phyloP scores from a whole-genome alignment of 345 rosid genomes.

The Citrus medica region DNA sequence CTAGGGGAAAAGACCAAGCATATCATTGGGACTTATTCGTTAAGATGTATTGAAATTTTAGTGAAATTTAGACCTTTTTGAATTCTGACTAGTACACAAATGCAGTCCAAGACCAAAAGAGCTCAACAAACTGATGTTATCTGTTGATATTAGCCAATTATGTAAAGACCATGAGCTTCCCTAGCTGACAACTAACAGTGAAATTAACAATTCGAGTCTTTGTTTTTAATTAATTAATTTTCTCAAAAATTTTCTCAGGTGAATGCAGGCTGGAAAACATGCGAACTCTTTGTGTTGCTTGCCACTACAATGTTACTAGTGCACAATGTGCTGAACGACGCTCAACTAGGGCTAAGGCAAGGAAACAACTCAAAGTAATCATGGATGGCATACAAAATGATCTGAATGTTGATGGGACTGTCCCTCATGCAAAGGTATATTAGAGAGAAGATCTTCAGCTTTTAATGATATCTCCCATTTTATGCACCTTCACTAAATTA shows the following conservation, averaged over 20 bases:
- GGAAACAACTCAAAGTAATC: slow-evolving; percentile 54
- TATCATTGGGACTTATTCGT: background rate
- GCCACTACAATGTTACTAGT: slow-evolving; percentile 77
- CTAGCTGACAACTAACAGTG: background rate
- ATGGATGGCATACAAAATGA: slow-evolving; percentile 38
- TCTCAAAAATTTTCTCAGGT: slow-evolving; percentile 37
- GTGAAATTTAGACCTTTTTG: no score
- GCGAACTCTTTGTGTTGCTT: slow-evolving; percentile 92
- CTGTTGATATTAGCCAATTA: background rate
- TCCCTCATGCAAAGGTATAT: slow-evolving; percentile 31
- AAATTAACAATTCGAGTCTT: background rate
- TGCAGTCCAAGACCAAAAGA: background rate
- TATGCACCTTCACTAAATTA: background rate
- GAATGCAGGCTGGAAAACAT: slow-evolving; percentile 90
- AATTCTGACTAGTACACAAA: no score
- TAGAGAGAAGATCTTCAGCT: background rate
- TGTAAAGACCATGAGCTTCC: background rate
- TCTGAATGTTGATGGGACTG: slow-evolving; percentile 17
- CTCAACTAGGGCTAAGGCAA: slow-evolving; percentile 46
- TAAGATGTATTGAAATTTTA: no score
- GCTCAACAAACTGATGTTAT: background rate
- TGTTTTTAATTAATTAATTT: background rate
- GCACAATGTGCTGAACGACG: slow-evolving; percentile 68
- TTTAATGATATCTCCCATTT: background rate
- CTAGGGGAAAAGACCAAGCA: background rate